Percentiles rank a stretch among this genome's conserved stretches.
These are phyloP conservation scores for Boletus sp. DNA, from an alignment of 1,284 basidiomycete genomes.

Conservation along the genomic window DNA sequence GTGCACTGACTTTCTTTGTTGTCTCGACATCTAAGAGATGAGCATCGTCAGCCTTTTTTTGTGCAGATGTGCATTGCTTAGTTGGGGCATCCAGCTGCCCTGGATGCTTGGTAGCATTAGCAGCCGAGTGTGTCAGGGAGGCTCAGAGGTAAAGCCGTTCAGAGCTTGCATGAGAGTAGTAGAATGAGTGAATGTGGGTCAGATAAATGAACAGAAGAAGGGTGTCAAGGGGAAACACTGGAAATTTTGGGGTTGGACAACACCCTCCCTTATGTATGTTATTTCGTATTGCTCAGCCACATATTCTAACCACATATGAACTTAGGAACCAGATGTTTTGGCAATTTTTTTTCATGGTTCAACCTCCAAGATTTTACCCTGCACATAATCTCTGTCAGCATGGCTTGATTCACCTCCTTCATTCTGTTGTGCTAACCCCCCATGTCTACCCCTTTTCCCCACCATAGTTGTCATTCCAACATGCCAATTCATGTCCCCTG, in stretches of 20 bases:
- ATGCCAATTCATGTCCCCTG: neutral
- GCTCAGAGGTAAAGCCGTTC: no score
- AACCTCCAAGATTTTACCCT: neutral
- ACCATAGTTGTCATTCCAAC: no score
- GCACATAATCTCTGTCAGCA: no score
- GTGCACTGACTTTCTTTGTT: neutral
- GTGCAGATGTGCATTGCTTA: neutral
- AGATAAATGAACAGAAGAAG: neutral
- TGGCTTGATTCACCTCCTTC: no score
- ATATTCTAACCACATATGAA: neutral
- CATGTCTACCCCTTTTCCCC: neutral
- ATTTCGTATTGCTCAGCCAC: neutral
- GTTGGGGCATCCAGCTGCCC: neutral
- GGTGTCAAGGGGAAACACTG: no score
- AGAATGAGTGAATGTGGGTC: neutral
- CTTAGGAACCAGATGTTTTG: neutral
- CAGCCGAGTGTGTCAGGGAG: neutral
- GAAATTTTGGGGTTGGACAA: neutral
- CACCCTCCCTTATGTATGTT: neutral
- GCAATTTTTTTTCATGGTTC: no score
- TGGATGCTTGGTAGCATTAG: neutral
- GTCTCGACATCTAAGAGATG: neutral
- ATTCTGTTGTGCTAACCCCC: no score
- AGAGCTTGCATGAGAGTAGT: neutral
- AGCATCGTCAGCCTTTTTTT: neutral